Evolutionary conservation across 2,329 filamentous ascomycete genomes (phyloP).

Genomic region (Exophiala phaeomuriformis): DNA sequence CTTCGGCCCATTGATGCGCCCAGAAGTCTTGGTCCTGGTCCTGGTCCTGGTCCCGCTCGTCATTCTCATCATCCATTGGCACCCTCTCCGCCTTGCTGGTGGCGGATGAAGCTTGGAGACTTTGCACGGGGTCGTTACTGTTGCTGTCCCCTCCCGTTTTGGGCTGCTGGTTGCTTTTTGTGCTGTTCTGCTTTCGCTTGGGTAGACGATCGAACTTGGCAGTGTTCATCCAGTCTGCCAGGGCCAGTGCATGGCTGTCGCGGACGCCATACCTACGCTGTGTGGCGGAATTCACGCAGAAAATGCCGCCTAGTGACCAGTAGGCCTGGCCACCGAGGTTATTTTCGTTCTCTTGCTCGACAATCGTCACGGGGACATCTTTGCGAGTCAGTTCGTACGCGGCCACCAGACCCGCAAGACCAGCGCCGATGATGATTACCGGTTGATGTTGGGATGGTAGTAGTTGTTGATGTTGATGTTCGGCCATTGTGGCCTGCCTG

Average conservation of each 20-base stretch:
- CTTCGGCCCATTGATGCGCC: constrained; percentile 56
- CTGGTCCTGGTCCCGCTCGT: no score
- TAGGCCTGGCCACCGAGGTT: constrained; percentile 57
- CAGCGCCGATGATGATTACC: constrained; percentile 30
- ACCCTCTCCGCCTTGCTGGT: no score
- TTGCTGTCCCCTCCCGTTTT: not conserved
- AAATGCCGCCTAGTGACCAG: constrained; percentile 57
- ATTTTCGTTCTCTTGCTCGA: constrained; percentile 53
- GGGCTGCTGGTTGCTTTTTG: no score
- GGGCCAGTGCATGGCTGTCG: constrained; percentile 51
- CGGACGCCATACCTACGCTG: constrained; percentile 54
- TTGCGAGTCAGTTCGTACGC: constrained; percentile 30
- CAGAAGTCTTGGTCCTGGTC: constrained; percentile 43
- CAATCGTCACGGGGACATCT: constrained; percentile 27
- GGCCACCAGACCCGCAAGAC: constrained; percentile 31
- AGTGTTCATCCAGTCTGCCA: constrained; percentile 53
- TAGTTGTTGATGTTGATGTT: not conserved
- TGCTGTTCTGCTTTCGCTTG: not conserved
- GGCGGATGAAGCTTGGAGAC: no score
- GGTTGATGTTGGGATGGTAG: not conserved
- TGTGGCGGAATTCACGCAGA: constrained; percentile 51
- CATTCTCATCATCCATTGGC: no score
- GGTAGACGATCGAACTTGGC: constrained; percentile 49
- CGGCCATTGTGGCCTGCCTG: not conserved
- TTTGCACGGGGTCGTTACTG: not conserved